Base-by-base conservation (phyloP, 2,329 filamentous ascomycete genomes). In the Cryphonectria nitschkei region DNA sequence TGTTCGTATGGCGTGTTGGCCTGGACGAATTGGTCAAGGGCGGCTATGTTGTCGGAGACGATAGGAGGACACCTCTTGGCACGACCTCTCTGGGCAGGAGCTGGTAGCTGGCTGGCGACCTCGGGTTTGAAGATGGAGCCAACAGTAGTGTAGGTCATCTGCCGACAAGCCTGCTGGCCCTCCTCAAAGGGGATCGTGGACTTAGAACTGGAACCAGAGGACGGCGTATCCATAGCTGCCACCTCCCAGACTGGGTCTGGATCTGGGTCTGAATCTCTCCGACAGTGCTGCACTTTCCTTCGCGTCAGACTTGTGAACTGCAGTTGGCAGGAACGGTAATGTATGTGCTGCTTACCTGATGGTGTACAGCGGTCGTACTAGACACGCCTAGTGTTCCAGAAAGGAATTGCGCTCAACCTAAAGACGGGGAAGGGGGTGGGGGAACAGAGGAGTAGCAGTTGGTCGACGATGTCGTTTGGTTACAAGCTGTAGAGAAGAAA, bases 101-200 rank as follows among this genome's bases (percentile, higher is more conserved):
- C 82, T 72, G 87, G 85, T 37, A 88, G 79, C 19, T 84, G 84
- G 58, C 82, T 80, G 19, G 81, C 76, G 19, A 81, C 78, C 70
- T 81, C 81, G 2, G 86, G 85, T 46, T 86, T 85, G 78, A 86
- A 88, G 63, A 87, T 80, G 4, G 86, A 87, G n/a, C 86, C 86
- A 32, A 86, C 86, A 9, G 86, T 88, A 22, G 86, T 88, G 75
- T 87, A 88, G 61, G 82, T 84, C 37, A 80, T 80, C 72, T 82
- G 81, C 68, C 76, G 79, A 70, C 72, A 60, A 14, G 66, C 3
- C 26, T 60, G 39, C 41, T 39, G 41, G 63, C 71, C 69, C 62
- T 73, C 34, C 56, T 34, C 34, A 34, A 26, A 58, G 43, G 70
- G 68, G 69, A 54, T 46, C 63, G 72, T 60, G 19, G 71, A 71